Evolutionary conservation across 2,329 filamentous ascomycete genomes (phyloP).

Genomic region (Penicillium sp.): DNA sequence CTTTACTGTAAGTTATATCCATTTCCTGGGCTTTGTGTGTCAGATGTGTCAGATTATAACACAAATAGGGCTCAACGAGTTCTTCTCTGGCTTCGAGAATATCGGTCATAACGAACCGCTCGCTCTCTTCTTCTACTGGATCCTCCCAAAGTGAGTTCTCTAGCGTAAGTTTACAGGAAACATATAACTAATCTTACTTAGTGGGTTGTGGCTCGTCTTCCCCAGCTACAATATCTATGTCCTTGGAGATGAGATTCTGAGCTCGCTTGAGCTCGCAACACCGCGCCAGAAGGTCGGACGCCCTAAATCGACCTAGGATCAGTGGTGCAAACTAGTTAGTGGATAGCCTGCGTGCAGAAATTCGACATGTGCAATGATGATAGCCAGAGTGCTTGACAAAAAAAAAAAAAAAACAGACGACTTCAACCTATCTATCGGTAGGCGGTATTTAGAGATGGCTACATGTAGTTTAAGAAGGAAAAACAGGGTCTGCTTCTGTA

Average conservation of each 20-base stretch:
- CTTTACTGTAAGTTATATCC: conserved; percentile 49
- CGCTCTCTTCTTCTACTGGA: conserved; percentile 52
- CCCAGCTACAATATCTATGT: conserved; percentile 55
- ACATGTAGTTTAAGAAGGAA: background rate
- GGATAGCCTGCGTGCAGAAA: background rate
- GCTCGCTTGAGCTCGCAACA: conserved; percentile 43
- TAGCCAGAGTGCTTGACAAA: background rate
- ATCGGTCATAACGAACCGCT: conserved; percentile 53
- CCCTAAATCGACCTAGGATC: conserved; percentile 24
- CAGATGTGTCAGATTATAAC: background rate
- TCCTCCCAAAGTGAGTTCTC: conserved; percentile 55
- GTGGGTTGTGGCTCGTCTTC: conserved; percentile 56
- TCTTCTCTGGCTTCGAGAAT: conserved; percentile 52
- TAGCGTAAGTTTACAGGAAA: background rate
- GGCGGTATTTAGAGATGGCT: background rate
- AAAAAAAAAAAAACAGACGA: background rate
- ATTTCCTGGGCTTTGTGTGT: background rate
- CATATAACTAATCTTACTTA: conserved; percentile 26
- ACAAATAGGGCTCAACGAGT: conserved; percentile 48
- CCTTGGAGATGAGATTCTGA: conserved; percentile 54
- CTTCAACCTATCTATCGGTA: background rate
- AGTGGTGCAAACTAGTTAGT: background rate
- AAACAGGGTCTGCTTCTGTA: too few relatives aligned
- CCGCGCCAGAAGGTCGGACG: conserved; percentile 23
- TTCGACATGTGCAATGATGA: background rate